Evolutionary conservation across 1,139 yeast species (phyloP).

Genomic region (Arxiozyma slooffiae): DNA sequence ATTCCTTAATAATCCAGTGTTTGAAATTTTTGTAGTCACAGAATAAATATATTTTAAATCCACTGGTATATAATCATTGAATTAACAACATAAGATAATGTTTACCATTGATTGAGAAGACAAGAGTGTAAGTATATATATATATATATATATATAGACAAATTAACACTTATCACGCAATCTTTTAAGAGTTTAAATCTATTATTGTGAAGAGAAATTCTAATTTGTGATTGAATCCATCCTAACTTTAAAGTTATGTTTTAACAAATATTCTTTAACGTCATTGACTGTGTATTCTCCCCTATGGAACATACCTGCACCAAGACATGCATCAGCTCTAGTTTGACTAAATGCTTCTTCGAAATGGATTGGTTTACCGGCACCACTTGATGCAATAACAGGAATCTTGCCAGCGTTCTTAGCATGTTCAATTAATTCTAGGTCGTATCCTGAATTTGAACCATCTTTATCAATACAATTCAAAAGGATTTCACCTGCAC

Average conservation of each 20-base stretch:
- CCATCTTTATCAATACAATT: slow-evolving; percentile 97
- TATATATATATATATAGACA: no score
- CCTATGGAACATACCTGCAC: slow-evolving; percentile 96
- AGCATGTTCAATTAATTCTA: slow-evolving; percentile 70
- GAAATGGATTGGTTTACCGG: slow-evolving; percentile 83
- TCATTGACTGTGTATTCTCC: slow-evolving; percentile 79
- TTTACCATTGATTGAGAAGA: background rate
- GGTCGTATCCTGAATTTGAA: slow-evolving; percentile 81
- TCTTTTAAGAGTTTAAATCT: background rate
- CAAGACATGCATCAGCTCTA: slow-evolving; percentile 87
- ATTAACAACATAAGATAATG: no score
- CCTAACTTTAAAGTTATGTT: slow-evolving; percentile 46
- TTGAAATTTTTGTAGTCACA: background rate
- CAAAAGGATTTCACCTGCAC: slow-evolving; percentile 88
- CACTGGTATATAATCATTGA: no score
- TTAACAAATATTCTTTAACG: slow-evolving; percentile 53
- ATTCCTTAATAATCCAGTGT: background rate
- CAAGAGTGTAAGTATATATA: no score
- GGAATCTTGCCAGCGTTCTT: slow-evolving; percentile 74
- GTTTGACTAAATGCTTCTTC: slow-evolving; percentile 75
- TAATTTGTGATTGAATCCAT: slow-evolving; percentile 26
- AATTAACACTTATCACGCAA: background rate
- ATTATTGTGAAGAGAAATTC: background rate
- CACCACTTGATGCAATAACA: slow-evolving; percentile 91
- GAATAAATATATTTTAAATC: no score